Base-by-base conservation (phyloP, 352 stramenopile genomes). In the Phytopythium kandeliae region DNA sequence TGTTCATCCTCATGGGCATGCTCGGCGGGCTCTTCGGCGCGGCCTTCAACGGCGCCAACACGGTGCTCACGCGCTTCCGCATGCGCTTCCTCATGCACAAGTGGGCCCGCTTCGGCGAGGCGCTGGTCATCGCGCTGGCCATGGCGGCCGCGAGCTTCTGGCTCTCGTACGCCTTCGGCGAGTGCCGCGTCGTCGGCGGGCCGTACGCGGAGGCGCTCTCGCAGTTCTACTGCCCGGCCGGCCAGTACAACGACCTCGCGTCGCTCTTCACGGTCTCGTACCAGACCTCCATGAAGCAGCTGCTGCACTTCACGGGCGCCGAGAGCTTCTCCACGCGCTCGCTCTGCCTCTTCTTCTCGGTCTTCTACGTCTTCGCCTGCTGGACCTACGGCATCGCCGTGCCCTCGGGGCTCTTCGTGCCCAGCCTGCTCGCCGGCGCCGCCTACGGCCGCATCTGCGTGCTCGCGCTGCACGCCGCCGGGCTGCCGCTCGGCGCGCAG, bases 231-330 rank as follows among this genome's bases (percentile, higher is more conserved):
- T 99, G 96, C 48, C 77, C 84, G 5, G 60, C 94, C 2, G 97
- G 89, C 36, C 69, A 98, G 55, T 99, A 99, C 84, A 99, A 99
- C 59, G 94, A 98, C 63, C 76, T 99, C 25, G 96, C 96, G 1
- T 96, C 87, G 54, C 74, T 99, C 7, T 97, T 98, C 69, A 82
- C 99, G 22, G 89, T 87, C 15, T 90, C 97, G 49, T 86, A 92
- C 30, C 95, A 99, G 69, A 86, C 85, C 40, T 93, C 87, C 6
- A 92, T 92, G 59, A 96, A 97, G 57, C 90, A 98, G 58, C 72
- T 99, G 16, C 98, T 99, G 66, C 96, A 99, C 54, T 80, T 53
- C 64, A 64, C 13, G 59, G 67, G 97, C 49, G 0, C 77, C 79
- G 1, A 69, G 77, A 6, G 76, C 19, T 92, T 92, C 41, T 69